A percentile compares a stretch with the other conserved stretches of the same genome.
Conservation (phyloP, 2,329 filamentous ascomycete genomes). For the Exophiala xenobiotica region DNA sequence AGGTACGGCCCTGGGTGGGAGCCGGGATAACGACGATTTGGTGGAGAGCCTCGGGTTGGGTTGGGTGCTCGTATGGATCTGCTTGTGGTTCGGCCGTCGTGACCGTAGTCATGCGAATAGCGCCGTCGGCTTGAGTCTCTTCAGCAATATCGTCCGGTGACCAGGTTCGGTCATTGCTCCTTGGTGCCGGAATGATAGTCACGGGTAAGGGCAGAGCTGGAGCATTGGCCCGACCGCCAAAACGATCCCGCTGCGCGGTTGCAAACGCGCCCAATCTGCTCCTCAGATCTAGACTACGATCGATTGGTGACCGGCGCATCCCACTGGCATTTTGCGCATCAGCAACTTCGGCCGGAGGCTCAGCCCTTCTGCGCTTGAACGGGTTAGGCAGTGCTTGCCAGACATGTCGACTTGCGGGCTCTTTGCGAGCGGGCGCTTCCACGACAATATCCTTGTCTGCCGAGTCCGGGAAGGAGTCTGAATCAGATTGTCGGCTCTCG, state of each 20-base stretch:
- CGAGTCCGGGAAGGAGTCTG: slow-evolving; percentile 9
- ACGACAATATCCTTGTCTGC: slow-evolving; percentile 20
- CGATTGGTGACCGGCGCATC: slow-evolving; percentile 25
- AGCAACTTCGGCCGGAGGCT: slow-evolving; percentile 60
- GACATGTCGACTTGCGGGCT: slow-evolving; percentile 35
- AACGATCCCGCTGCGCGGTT: slow-evolving; percentile 48
- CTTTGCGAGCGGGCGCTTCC: slow-evolving; percentile 31
- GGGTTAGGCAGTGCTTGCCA: slow-evolving; percentile 57
- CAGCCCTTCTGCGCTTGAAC: slow-evolving; percentile 58
- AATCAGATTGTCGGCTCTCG: slow-evolving; percentile 10
- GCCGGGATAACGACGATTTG: slow-evolving; percentile 60
- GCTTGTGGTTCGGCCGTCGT: background rate
- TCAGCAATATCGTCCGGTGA: slow-evolving; percentile 43
- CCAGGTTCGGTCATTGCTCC: slow-evolving; percentile 55
- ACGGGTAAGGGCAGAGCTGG: slow-evolving; percentile 51
- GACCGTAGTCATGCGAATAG: slow-evolving; percentile 1
- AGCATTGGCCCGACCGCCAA: slow-evolving; percentile 39
- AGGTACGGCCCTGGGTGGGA: slow-evolving; percentile 54
- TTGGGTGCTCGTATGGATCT: background rate
- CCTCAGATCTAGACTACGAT: slow-evolving; percentile 40
- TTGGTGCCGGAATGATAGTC: slow-evolving; percentile 61
- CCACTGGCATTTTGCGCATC: slow-evolving; percentile 53
- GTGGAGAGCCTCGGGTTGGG: background rate
- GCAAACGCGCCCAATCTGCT: slow-evolving; percentile 50
- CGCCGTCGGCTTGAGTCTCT: slow-evolving; percentile 2